These are phyloP conservation scores for Crithidia bombi DNA, from an alignment of 208 protist species.

Conservation along the genomic window DNA sequence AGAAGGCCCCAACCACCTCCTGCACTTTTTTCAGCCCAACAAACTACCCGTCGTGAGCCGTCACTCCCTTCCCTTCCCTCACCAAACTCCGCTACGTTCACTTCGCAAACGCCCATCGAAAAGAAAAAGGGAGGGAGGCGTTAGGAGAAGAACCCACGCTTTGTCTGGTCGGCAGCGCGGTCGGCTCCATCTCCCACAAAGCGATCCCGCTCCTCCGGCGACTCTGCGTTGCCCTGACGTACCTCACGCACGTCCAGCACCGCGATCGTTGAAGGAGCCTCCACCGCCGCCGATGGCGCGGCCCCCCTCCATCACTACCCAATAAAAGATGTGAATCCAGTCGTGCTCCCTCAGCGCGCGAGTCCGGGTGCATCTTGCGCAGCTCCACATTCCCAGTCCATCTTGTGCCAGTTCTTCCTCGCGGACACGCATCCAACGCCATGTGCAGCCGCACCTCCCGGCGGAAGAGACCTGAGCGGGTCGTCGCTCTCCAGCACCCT, in stretches of 20 bases:
- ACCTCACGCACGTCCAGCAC: slow-evolving; percentile 41
- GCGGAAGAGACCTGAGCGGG: slow-evolving; percentile 69
- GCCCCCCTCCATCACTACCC: slow-evolving; percentile 58
- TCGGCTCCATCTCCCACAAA: slow-evolving; percentile 38
- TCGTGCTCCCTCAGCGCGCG: slow-evolving; percentile 54
- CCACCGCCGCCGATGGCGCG: slow-evolving; percentile 42
- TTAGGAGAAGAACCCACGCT: slow-evolving; percentile 36
- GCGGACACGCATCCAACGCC: slow-evolving; percentile 60
- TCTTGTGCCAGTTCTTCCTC: slow-evolving; percentile 49
- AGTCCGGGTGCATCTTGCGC: slow-evolving; percentile 49
- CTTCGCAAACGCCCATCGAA: not conserved
- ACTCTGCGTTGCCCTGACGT: slow-evolving; percentile 3
- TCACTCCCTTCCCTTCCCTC: not conserved
- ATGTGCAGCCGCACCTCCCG: slow-evolving; percentile 58
- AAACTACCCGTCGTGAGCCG: no score
- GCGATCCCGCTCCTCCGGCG: slow-evolving; percentile 16
- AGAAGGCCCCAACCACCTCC: no score
- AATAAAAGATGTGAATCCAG: slow-evolving; percentile 66
- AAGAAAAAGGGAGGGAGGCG: not conserved
- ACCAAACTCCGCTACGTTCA: not conserved
- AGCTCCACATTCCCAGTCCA: slow-evolving; percentile 72
- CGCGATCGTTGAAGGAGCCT: slow-evolving; percentile 53
- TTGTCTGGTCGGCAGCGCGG: slow-evolving; percentile 25
- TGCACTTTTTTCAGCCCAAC: no score
- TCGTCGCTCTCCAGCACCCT: slow-evolving; percentile 63